Base-by-base conservation (phyloP, 1,284 basidiomycete species). In the Singerocomus inundabilis region DNA sequence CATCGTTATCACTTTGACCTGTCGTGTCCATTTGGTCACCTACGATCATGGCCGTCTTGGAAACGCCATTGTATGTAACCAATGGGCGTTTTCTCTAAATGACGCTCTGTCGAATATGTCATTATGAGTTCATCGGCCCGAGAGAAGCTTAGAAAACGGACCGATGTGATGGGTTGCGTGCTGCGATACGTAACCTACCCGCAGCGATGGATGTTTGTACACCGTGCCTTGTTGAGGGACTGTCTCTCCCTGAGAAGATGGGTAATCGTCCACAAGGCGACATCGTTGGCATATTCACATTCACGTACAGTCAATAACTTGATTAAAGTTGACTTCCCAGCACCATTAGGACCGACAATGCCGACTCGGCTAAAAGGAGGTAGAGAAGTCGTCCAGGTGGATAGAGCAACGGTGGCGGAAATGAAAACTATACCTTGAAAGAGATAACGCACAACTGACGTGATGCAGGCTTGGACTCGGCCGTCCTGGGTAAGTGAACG, bases 11-110 rank as follows among this genome's bases (percentile, higher is more conserved):
- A 52, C 32, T 54, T 46, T 25, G 35, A 40, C 37, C 47, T 31
- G 45, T 49, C 38, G 46, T 54, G 33, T 57, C 36, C 49, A 42
- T 31, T 57, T 53, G n/a, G 43, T 49, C 34, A 76, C 85, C 58
- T 78, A 85, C 95, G 90, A 78, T 99, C 96, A 71, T 97, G 91
- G 42, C 96, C 97, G 70, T 98, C 95, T 72, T 98, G 95, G 84
- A 95, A 99, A 63, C 96, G 90, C 96, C 96, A 99, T 73, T 96
- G 93, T 62, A 98, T 97, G 68, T 98, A 98, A 54, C 88, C 88
- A 53, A 96, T 91, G 18, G 94, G 91, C 9, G 93, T 96, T 75
- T 97, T 96, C 71, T 96, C 93, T 40, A 97, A 70, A 74, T 98
- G 93, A 63, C 83, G 84, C 70, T 97, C 93, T 90, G 49, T 56